Conservation (phyloP, 768 basidiomycete species). For the Brasilioporus rufonigricans region DNA sequence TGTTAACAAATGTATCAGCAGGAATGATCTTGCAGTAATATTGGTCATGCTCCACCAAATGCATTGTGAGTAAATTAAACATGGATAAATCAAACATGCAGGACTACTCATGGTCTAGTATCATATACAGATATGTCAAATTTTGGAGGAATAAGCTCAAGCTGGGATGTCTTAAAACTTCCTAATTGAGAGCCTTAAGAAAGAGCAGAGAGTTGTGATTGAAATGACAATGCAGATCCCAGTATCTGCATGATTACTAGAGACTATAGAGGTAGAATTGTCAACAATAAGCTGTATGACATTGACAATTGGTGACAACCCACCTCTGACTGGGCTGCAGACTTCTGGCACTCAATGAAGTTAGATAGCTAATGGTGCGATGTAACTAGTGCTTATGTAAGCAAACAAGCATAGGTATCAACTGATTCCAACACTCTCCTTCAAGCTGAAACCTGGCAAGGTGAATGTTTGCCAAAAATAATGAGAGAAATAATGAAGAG, state of each 20-base stretch:
- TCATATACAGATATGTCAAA: slow-evolving; percentile 59
- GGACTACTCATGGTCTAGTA: slow-evolving; percentile 41
- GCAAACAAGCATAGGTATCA: too few species aligned
- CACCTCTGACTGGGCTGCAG: slow-evolving; percentile 17
- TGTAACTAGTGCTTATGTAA: too few species aligned
- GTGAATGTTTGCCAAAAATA: too few species aligned
- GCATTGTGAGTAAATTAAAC: slow-evolving; percentile 17
- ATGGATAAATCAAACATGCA: slow-evolving; percentile 14
- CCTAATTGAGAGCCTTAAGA: slow-evolving; percentile 28
- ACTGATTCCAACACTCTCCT: too few species aligned
- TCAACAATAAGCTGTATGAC: slow-evolving; percentile 30
- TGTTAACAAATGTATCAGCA: slow-evolving; percentile 6
- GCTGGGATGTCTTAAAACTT: slow-evolving; percentile 61
- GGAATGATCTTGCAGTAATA: slow-evolving; percentile 13
- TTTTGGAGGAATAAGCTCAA: slow-evolving; percentile 62
- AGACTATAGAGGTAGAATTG: slow-evolving; percentile 6
- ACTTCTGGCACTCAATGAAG: slow-evolving; percentile 27
- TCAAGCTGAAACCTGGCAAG: too few species aligned
- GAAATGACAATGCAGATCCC: slow-evolving; percentile 29
- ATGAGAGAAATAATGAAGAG: too few species aligned
- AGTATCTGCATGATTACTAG: slow-evolving; percentile 15
- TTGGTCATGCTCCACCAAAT: slow-evolving; percentile 10
- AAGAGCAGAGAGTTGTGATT: slow-evolving; percentile 22
- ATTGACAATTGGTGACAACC: slow-evolving; percentile 25
- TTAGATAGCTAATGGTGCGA: too few species aligned